Conservation (phyloP, 257 asterid genomes). For the Paraleonurus japonicus region DNA sequence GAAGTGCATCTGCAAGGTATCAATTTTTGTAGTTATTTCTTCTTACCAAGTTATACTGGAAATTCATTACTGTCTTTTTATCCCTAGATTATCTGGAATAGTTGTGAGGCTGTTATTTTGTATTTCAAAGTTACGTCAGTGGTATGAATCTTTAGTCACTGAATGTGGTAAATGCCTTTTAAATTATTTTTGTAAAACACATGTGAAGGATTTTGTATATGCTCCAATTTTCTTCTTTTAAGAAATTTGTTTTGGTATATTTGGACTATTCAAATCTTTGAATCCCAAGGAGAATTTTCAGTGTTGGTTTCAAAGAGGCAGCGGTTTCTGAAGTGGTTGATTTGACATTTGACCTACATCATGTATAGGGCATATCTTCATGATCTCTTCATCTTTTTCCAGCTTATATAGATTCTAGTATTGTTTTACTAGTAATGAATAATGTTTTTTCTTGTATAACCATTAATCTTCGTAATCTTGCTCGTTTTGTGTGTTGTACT, state of each 20-base stretch:
- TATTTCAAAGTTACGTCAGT: constrained; percentile 1
- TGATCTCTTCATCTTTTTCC: background rate
- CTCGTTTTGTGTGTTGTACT: background rate
- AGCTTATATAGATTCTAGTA: background rate
- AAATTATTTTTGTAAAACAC: background rate
- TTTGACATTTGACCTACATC: background rate
- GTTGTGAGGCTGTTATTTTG: background rate
- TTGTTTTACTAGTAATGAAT: background rate
- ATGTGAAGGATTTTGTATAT: background rate
- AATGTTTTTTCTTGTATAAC: background rate
- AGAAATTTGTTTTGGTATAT: background rate
- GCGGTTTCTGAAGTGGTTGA: background rate
- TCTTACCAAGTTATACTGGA: background rate
- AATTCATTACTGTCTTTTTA: constrained; percentile 1
- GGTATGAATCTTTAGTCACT: background rate
- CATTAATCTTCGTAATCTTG: background rate
- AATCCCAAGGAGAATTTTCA: background rate
- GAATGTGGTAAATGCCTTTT: background rate
- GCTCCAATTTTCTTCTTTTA: background rate
- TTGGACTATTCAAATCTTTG: background rate
- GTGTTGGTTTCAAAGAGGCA: background rate
- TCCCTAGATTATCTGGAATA: background rate
- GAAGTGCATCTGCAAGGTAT: constrained; percentile 99
- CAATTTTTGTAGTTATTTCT: constrained; percentile 7
- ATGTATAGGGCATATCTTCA: background rate